phyloP scores from a whole-genome alignment of 352 stramenopile genomes.

The Globisporangium solare region DNA sequence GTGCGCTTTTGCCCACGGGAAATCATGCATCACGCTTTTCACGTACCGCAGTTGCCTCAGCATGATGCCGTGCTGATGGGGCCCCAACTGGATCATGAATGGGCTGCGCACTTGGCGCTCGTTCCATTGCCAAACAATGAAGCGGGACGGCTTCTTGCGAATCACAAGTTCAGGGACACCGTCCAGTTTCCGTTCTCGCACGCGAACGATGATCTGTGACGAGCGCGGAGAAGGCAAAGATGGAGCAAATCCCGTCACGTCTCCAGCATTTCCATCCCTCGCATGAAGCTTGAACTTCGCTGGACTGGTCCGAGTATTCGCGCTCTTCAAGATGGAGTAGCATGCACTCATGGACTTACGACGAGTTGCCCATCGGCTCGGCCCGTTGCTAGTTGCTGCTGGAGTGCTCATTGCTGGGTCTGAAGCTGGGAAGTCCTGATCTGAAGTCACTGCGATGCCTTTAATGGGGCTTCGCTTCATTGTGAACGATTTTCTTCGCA shows the following conservation, averaged over 20 bases:
- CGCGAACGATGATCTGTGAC: conserved; percentile 53
- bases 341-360: conserved; percentile 59
- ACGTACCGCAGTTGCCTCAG: conserved; percentile 77
- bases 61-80: conserved; percentile 77
- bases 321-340: conserved; percentile 8
- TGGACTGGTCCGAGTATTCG: conserved; percentile 5
- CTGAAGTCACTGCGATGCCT: conserved; percentile 11
- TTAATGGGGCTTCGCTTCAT: conserved; percentile 61
- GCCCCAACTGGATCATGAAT: conserved; percentile 51
- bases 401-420: background rate
- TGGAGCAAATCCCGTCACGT: background rate
- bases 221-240: conserved; percentile 18
- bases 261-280: background rate
- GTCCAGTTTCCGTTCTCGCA: conserved; percentile 42
- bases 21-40: conserved; percentile 77
- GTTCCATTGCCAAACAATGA: conserved; percentile 60
- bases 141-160: conserved; percentile 40
- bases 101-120: conserved; percentile 50
- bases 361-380: conserved; percentile 23
- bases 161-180: conserved; percentile 61
- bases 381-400: background rate
- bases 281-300: conserved; percentile 10
- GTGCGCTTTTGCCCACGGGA: conserved; percentile 78
- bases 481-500: conserved; percentile 60
- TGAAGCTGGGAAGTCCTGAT: background rate